Evolutionary conservation across 2,329 filamentous ascomycete genomes (phyloP).

Genomic region (Acephala macrosclerotiorum): DNA sequence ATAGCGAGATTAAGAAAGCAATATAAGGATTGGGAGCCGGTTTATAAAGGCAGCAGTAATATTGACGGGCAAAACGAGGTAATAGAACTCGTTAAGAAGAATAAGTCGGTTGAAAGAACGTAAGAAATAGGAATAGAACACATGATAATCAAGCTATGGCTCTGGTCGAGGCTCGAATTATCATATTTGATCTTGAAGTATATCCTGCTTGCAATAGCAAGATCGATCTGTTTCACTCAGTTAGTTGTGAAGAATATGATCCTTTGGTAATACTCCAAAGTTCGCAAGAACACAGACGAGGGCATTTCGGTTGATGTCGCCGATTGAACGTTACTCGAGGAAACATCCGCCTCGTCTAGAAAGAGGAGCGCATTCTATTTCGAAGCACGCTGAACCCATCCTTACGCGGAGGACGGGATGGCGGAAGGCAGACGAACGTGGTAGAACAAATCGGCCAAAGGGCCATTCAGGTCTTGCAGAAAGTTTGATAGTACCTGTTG

Average conservation of each 20-base stretch:
- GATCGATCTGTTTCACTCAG: slow-evolving; percentile 22
- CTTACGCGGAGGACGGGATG: too few species aligned
- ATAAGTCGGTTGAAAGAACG: not conserved
- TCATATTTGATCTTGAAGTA: slow-evolving; percentile 33
- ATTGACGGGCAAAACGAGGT: slow-evolving; percentile 5
- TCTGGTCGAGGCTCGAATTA: slow-evolving; percentile 22
- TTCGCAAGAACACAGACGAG: slow-evolving; percentile 45
- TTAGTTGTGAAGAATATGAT: slow-evolving; percentile 49
- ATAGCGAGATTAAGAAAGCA: slow-evolving; percentile 10
- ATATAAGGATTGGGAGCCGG: slow-evolving; percentile 2
- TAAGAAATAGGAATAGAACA: not conserved
- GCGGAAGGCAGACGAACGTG: too few species aligned
- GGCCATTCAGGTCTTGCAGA: too few species aligned
- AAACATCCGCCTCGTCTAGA: slow-evolving; percentile 35
- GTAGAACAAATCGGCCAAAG: too few species aligned
- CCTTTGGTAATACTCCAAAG: slow-evolving; percentile 48
- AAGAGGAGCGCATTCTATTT: slow-evolving; percentile 34
- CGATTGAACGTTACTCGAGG: slow-evolving; percentile 20
- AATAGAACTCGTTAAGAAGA: slow-evolving; percentile 11
- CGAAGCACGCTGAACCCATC: slow-evolving; percentile 54
- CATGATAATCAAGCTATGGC: too few species aligned
- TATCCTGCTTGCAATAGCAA: slow-evolving; percentile 27
- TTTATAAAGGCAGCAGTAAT: slow-evolving; percentile 6
- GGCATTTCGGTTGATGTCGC: slow-evolving; percentile 20
- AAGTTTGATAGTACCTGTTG: too few species aligned